Percentiles rank a stretch among this genome's conserved stretches.
These are phyloP conservation scores for Parafenestella ontariensis DNA, from an alignment of 2,329 filamentous ascomycete species.

Conservation along the genomic window DNA sequence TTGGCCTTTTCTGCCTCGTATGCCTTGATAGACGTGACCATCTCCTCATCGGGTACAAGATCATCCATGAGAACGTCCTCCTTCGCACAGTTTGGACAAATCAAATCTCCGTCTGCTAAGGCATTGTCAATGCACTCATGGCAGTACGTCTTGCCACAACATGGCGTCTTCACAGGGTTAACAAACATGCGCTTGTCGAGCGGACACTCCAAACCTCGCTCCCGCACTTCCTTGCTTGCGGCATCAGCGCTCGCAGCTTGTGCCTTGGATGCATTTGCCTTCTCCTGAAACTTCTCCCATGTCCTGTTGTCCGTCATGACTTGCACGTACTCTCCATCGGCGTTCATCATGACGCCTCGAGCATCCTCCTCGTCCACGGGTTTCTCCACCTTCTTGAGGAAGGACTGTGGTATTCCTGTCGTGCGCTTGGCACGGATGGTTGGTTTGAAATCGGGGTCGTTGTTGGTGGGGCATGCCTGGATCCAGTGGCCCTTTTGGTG, in stretches of 20 bases:
- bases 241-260: slow-evolving; percentile 78
- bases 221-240: slow-evolving; percentile 85
- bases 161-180: slow-evolving; percentile 98
- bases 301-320: slow-evolving; percentile 93
- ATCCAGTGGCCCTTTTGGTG: slow-evolving; percentile 99
- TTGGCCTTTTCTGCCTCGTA: slow-evolving; percentile 66
- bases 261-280: slow-evolving; percentile 84
- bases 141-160: slow-evolving; percentile 98
- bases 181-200: slow-evolving; percentile 98
- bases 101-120: slow-evolving; percentile 96
- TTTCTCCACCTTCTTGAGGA: slow-evolving; percentile 95
- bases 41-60: slow-evolving; percentile 75
- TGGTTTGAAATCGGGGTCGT: slow-evolving; percentile 94
- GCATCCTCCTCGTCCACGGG: slow-evolving; percentile 84
- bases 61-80: slow-evolving; percentile 94
- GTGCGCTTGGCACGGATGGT: slow-evolving; percentile 93
- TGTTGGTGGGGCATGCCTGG: slow-evolving; percentile 96
- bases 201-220: slow-evolving; percentile 87
- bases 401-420: slow-evolving; percentile 94
- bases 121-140: slow-evolving; percentile 99
- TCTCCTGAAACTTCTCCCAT: slow-evolving; percentile 97
- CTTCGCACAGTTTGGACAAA: slow-evolving; percentile 89
- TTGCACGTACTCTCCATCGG: slow-evolving; percentile 96
- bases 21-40: slow-evolving; percentile 76
- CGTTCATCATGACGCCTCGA: slow-evolving; percentile 95